Evolutionary conservation across 2,329 filamentous ascomycete species (phyloP).

Genomic region (Cryphonectria carpinicola): DNA sequence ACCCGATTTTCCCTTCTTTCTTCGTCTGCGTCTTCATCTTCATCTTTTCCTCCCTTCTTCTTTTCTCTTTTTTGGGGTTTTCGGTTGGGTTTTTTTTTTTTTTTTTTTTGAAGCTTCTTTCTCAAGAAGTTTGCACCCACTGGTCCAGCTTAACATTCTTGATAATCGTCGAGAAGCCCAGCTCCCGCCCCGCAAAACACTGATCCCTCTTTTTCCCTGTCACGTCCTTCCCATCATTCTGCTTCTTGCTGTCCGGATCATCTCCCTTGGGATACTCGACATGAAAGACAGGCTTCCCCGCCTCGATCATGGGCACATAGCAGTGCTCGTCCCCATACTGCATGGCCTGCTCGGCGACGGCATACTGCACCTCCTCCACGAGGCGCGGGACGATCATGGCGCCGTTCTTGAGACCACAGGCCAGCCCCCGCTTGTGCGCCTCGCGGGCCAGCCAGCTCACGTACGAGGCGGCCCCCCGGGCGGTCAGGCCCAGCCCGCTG

Average conservation of each 20-base stretch:
- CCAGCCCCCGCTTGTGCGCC: slow-evolving; percentile 49
- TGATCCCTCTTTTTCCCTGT: slow-evolving; percentile 40
- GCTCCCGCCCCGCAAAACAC: slow-evolving; percentile 30
- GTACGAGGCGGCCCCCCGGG: slow-evolving; percentile 51
- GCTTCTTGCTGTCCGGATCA: slow-evolving; percentile 25
- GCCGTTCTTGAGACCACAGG: slow-evolving; percentile 62
- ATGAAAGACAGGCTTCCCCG: slow-evolving; percentile 62
- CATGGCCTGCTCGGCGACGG: slow-evolving; percentile 62
- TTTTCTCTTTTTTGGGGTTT: background rate
- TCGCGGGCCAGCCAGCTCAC: slow-evolving; percentile 54
- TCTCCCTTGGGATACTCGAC: slow-evolving; percentile 60
- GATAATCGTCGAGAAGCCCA: slow-evolving; percentile 29
- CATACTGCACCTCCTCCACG: slow-evolving; percentile 52
- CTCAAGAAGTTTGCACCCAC: slow-evolving; percentile 25
- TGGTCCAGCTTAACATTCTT: slow-evolving; percentile 28
- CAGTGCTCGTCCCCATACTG: slow-evolving; percentile 55
- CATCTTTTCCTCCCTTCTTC: background rate
- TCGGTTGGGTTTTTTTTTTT: background rate
- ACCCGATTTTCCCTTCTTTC: too few species aligned
- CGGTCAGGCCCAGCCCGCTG: slow-evolving; percentile 56
- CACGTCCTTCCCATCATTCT: slow-evolving; percentile 40
- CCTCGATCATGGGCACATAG: slow-evolving; percentile 53
- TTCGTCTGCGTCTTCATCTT: too few species aligned
- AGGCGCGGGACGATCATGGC: slow-evolving; percentile 48
- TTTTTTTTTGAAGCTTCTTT: background rate